Base-by-base conservation (phyloP, 176 grass and related monocot species). In the Otatea glauca region DNA sequence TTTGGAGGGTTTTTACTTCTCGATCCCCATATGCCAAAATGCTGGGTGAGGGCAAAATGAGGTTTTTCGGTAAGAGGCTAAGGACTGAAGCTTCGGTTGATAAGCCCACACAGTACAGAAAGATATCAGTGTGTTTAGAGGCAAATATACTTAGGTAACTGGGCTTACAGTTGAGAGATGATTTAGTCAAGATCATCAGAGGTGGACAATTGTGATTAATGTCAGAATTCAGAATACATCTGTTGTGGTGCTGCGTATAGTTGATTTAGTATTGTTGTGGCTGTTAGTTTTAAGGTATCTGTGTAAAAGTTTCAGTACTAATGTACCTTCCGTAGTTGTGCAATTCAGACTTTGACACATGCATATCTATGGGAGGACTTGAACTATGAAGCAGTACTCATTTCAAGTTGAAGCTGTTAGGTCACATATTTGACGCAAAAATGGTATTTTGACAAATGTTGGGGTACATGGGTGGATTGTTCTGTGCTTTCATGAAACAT, bases 341-440 rank as follows among this genome's bases (percentile, higher is more conserved):
- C 29, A 24, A 54, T 71, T 41, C 51, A 23, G 18, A 49, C 8
- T 87, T 47, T 7, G 38, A 56, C 37, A 81, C 60, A 29, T 29
- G 50, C 13, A 69, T 77, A 10, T 16, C 60, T 24, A 65, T 79
- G 42, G 8, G 55, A 80, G 68, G 9, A 35, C 35, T 37, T 56
- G 43, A 71, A 63, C 48, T 60, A 49, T 20, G 9, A 32, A 65
- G 14, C 37, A 7, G 21, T 69, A 63, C 55, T 77, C 74, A 29
- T 70, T 48, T 9, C 5, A 43, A 72, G 5, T 66, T 74, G 49
- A 85, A 89, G 61, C 70, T 41, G 61, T 18, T 55, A 73, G n/a
- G 16, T 53, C 59, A 24, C 61, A 49, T 43, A 42, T 43, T 37
- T 37, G 41, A 21, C 11, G 27, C 41, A 65, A 51, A 65, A 78